Evolutionary conservation across 1,284 basidiomycete species (phyloP).

Genomic region (Cutaneotrichosporon cavernicola): DNA sequence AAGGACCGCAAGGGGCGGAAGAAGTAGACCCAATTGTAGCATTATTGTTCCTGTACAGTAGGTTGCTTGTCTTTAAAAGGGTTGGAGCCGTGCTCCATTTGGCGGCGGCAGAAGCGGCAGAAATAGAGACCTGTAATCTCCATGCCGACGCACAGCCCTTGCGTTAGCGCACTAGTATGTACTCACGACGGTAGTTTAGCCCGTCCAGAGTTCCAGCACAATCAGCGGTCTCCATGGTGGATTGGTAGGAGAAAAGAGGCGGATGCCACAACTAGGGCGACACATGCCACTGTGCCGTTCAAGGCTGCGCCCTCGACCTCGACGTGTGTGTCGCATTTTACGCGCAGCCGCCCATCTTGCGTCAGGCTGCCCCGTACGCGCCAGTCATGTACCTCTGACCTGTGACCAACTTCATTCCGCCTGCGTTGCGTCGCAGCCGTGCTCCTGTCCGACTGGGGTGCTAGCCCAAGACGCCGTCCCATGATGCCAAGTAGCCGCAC

Average conservation of each 20-base stretch:
- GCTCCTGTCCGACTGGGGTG: too few relatives aligned
- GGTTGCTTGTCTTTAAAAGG: neutral
- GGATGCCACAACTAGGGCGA: neutral
- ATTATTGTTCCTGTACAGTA: conserved; percentile 5
- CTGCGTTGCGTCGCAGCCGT: too few relatives aligned
- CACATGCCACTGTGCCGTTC: neutral
- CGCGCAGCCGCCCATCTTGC: too few relatives aligned
- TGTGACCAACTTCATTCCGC: too few relatives aligned
- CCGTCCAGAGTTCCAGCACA: neutral
- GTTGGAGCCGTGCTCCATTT: too few relatives aligned
- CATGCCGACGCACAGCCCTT: neutral
- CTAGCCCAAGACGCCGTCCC: too few relatives aligned
- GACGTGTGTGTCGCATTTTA: neutral
- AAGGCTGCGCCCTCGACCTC: neutral
- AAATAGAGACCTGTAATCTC: neutral
- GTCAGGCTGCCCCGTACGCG: too few relatives aligned
- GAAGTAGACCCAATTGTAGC: conserved; percentile 23
- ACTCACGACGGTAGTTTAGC: neutral
- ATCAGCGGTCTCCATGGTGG: neutral
- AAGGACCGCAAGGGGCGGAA: conserved; percentile 39
- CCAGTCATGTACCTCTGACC: too few relatives aligned
- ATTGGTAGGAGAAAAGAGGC: neutral
- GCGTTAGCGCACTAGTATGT: neutral
- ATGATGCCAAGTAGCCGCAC: too few relatives aligned
- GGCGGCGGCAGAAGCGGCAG: too few relatives aligned